These are phyloP conservation scores for Paratrypanosoma confusum DNA, from an alignment of 208 protist species.

Conservation along the genomic window DNA sequence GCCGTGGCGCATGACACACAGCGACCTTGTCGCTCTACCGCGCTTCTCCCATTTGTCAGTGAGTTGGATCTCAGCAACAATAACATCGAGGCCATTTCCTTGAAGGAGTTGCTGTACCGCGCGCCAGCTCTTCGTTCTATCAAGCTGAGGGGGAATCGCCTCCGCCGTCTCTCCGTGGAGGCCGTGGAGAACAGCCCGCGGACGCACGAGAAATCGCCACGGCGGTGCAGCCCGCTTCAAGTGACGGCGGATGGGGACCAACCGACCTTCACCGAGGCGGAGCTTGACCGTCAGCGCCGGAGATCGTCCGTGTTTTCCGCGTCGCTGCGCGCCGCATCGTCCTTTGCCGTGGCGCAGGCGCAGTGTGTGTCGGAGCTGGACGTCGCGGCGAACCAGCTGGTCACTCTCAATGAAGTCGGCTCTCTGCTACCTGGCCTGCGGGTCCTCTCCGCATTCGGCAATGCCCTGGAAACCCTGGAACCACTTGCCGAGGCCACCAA, in stretches of 20 bases:
- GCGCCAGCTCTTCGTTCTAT: conserved; percentile 35
- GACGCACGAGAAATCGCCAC: no score
- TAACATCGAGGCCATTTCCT: conserved; percentile 16
- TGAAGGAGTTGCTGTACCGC: conserved; percentile 29
- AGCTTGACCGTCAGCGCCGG: neutral
- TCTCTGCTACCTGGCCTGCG: conserved; percentile 22
- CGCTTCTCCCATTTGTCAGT: conserved; percentile 9
- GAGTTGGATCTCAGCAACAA: conserved; percentile 73
- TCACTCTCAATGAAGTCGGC: conserved; percentile 21
- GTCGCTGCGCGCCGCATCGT: conserved; percentile 42
- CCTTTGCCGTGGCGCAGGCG: conserved; percentile 24
- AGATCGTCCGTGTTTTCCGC: conserved; percentile 10
- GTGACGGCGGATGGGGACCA: no score
- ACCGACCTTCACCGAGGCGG: no score
- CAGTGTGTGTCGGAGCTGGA: conserved; percentile 25
- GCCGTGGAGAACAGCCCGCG: no score
- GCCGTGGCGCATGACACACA: neutral
- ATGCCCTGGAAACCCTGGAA: conserved; percentile 28
- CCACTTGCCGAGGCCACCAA: no score
- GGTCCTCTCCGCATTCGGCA: conserved; percentile 20
- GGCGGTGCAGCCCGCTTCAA: no score
- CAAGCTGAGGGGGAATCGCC: conserved; percentile 28
- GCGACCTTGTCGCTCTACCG: neutral
- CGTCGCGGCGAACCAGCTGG: conserved; percentile 43
- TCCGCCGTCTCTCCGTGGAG: no score